Evolutionary conservation across 2,329 filamentous ascomycete genomes (phyloP).

Genomic region (Colletotrichum limetticola): DNA sequence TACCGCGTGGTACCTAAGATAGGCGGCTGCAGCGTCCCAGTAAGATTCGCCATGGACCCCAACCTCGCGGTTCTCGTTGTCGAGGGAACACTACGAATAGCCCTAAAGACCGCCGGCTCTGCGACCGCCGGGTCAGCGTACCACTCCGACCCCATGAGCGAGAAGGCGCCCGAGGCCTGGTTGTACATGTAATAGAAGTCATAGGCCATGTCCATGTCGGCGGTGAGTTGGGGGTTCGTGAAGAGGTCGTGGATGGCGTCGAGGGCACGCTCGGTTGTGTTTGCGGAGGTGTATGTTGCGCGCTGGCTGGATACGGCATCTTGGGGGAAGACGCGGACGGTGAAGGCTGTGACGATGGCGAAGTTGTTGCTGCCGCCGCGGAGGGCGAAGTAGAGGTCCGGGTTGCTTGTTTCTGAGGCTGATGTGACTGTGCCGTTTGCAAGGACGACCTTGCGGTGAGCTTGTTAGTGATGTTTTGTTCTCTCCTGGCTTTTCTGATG

Average conservation of each 20-base stretch:
- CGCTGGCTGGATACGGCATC: not conserved
- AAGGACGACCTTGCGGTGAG: constrained; percentile 49
- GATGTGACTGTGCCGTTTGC: constrained; percentile 54
- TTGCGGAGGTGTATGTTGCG: not conserved
- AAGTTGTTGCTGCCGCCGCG: constrained; percentile 66
- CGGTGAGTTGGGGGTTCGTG: not conserved
- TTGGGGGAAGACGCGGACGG: not conserved
- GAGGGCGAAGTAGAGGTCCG: constrained; percentile 67
- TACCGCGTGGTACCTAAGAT: no score
- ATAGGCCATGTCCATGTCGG: not conserved
- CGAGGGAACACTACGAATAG: not conserved
- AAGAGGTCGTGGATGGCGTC: not conserved
- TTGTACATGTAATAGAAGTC: not conserved
- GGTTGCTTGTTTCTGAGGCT: constrained; percentile 52
- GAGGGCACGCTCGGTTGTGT: not conserved
- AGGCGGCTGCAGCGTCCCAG: not conserved
- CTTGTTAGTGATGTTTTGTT: no score
- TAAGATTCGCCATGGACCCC: not conserved
- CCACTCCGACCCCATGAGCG: not conserved
- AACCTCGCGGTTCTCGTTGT: not conserved
- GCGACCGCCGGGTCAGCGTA: not conserved
- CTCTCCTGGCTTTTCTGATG: no score
- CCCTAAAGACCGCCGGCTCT: not conserved
- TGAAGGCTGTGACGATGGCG: constrained; percentile 63
- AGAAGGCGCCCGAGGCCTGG: not conserved